Percentiles rank a stretch among this genome's conserved stretches.
Conservation (phyloP, 306 rosid species). For the Dalbergia cochinchinensis region DNA sequence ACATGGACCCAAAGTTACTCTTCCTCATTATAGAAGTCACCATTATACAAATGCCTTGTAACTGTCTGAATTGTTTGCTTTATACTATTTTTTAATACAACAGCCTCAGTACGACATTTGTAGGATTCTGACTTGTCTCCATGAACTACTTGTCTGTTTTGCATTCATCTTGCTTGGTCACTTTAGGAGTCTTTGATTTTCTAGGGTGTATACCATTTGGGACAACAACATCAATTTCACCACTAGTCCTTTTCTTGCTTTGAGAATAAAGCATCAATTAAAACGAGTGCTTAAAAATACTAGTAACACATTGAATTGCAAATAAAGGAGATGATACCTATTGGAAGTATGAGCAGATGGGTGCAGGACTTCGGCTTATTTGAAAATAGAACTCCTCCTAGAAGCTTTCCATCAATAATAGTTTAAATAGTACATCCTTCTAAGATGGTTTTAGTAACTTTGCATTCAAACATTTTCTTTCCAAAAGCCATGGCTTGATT, state of each 20-base stretch:
- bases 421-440: conserved; percentile 84
- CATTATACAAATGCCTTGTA: too few relatives aligned
- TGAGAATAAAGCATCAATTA: conserved; percentile 38
- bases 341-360: conserved; percentile 52
- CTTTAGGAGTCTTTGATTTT: conserved; percentile 60
- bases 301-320: neutral
- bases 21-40: too few relatives aligned
- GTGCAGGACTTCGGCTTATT: conserved; percentile 59
- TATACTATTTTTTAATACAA: too few relatives aligned
- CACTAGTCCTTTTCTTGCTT: conserved; percentile 78
- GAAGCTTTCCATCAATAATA: conserved; percentile 89
- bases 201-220: conserved; percentile 63
- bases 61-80: conserved; percentile 51
- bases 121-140: conserved; percentile 50
- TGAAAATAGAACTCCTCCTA: conserved; percentile 79
- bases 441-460: conserved; percentile 66
- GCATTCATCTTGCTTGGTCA: conserved; percentile 53
- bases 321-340: conserved; percentile 57
- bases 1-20: too few relatives aligned
- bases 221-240: conserved; percentile 55
- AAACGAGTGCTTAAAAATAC: neutral
- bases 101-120: conserved; percentile 52
- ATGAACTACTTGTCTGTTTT: conserved; percentile 39
- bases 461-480: conserved; percentile 81
- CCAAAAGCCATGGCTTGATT: conserved; percentile 58